Evolutionary conservation across 225 moss, liverwort and hornwort genomes (phyloP), one percentile per base, ranked within the genome.

Genomic region (Pseudoscleropodium purum): DNA sequence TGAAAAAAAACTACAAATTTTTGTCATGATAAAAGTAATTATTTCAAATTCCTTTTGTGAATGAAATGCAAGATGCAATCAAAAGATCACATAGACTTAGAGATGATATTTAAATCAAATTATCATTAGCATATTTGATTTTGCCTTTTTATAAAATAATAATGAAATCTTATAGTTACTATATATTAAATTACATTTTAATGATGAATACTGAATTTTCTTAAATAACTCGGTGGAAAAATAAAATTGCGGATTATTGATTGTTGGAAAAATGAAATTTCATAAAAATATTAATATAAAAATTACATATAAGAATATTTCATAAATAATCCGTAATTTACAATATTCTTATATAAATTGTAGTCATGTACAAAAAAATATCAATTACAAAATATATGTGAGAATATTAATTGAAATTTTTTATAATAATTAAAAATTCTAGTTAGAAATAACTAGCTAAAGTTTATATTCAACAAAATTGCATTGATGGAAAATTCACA

Each of bases 171-270:
- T 21, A 37, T 23, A 37, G 12, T 68, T n/a, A 37, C 4, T 11
- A 37, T 36, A 11, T 1, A 67, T 67, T 10, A 37, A 37, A 37
- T 37, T n/a, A 68, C 12, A 2, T 68, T n/a, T 68, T 23, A 24
- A n/a, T 1, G 1, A 19, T 19, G 1, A 67, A 3, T 36, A 36
- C 0, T 13, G 7, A 45, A 24, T 69, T 24, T 39, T 13, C 0
- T n/a, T 7, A 4, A n/a, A 68, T 37, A 69, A 37, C 6, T 37
- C 21, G 49, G 49, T 66, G 10, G 34, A 49, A 49, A 49, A 49
- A 49, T 49, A 9, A 49, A 13, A 51, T 13, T 51, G 49, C 49
- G 10, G 12, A 49, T 11, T 13, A 51, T 13, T 51, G 2, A 51
- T 51, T 51, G 18, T 18, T 54, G 19, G 56, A 56, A 56, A 56